Evolutionary conservation across 2,329 filamentous ascomycete genomes (phyloP).

Genomic region (Colletotrichum orbiculare): DNA sequence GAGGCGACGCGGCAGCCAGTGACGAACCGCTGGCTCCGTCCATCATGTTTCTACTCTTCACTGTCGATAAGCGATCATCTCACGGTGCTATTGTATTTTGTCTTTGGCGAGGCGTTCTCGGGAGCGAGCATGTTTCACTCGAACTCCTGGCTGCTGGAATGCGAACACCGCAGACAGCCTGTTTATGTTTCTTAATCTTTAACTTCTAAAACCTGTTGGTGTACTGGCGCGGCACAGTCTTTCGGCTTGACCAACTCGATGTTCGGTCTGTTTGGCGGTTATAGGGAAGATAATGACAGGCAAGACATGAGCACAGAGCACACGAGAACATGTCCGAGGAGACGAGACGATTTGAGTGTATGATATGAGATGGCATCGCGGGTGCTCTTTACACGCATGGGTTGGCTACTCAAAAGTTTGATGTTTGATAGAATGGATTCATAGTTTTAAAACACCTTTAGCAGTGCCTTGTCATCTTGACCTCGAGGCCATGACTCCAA

Average conservation of each 20-base stretch:
- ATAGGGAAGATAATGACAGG: not conserved
- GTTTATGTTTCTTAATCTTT: conserved; percentile 13
- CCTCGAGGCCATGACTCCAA: not conserved
- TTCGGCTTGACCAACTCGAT: not conserved
- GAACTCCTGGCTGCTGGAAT: conserved; percentile 22
- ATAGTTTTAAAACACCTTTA: not conserved
- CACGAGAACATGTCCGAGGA: not conserved
- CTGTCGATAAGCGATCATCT: conserved; percentile 11
- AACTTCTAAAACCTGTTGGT: conserved; percentile 13
- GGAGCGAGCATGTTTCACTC: not conserved
- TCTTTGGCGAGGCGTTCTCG: conserved; percentile 26
- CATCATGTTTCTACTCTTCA: not conserved
- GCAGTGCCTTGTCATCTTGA: not conserved
- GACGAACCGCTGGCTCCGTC: not conserved
- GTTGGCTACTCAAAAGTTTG: conserved; percentile 19
- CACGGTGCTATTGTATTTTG: conserved; percentile 13
- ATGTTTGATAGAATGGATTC: conserved; percentile 12
- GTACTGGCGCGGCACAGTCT: not conserved
- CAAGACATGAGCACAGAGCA: not conserved
- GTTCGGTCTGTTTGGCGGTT: not conserved
- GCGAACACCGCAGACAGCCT: not conserved
- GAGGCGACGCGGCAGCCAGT: conserved; percentile 31
- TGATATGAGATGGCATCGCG: conserved; percentile 6
- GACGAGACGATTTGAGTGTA: not conserved
- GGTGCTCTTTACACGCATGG: not conserved